A percentile compares a stretch with the other conserved stretches of the same genome.
Evolutionary conservation across 805 yeast genomes (phyloP).

Genomic region (Starmerella gropengiesseri): DNA sequence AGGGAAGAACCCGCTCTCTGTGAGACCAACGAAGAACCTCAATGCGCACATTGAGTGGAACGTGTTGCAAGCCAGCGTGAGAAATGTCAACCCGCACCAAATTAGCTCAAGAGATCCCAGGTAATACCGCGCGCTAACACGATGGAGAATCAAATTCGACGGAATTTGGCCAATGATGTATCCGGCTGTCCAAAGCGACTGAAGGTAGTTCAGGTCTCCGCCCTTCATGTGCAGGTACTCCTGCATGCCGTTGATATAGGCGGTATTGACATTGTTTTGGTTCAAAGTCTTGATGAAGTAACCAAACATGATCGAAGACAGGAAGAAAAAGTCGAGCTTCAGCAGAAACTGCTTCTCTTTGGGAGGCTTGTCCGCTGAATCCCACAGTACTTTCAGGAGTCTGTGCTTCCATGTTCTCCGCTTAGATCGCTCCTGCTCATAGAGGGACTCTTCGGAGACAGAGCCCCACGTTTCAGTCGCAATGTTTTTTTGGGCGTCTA

Average conservation of each 20-base stretch:
- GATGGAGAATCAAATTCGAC: conserved; percentile 33
- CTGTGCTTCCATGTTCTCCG: conserved; percentile 11
- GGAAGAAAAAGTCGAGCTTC: conserved; percentile 34
- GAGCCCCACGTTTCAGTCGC: background rate
- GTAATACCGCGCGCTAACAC: conserved; percentile 36
- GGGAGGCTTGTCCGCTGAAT: conserved; percentile 31
- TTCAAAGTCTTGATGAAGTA: conserved; percentile 39
- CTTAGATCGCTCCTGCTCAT: background rate
- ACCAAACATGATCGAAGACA: conserved; percentile 36
- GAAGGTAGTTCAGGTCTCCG: conserved; percentile 38
- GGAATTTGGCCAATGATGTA: conserved; percentile 45
- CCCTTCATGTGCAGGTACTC: conserved; percentile 35
- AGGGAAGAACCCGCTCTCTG: conserved; percentile 29
- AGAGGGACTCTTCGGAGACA: background rate
- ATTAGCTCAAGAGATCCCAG: conserved; percentile 36
- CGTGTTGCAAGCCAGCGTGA: conserved; percentile 35
- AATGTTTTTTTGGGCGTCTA: background rate
- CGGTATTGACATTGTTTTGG: conserved; percentile 36
- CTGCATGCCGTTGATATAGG: conserved; percentile 40
- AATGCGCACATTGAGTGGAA: conserved; percentile 34
- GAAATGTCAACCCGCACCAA: conserved; percentile 37
- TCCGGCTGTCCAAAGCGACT: conserved; percentile 41
- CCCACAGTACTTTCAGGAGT: conserved; percentile 23
- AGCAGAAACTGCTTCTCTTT: conserved; percentile 30
- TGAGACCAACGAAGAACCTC: conserved; percentile 28